phyloP scores from a whole-genome alignment of 208 protist species.

The Leishmania martiniquensis region DNA sequence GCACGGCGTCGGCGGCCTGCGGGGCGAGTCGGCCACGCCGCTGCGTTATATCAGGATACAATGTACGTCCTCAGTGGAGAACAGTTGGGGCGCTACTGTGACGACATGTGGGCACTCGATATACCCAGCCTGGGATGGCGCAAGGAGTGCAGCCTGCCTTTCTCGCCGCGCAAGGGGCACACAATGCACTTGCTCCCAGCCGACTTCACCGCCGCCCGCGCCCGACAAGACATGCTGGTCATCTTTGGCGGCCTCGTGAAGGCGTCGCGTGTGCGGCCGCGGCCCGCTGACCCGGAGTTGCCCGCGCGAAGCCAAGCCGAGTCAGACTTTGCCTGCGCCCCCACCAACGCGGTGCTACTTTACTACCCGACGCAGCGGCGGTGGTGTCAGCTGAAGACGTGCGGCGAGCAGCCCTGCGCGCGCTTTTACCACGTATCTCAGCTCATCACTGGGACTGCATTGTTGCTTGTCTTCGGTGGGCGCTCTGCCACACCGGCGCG shows the following conservation, averaged over 20 bases:
- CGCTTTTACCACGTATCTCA: slow-evolving; percentile 56
- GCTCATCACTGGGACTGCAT: slow-evolving; percentile 41
- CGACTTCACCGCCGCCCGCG: slow-evolving; percentile 32
- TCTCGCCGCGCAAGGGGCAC: slow-evolving; percentile 49
- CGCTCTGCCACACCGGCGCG: slow-evolving; percentile 22
- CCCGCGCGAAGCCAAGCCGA: slow-evolving; percentile 16
- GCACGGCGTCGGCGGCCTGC: slow-evolving; percentile 13
- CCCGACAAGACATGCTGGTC: slow-evolving; percentile 43
- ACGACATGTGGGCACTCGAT: slow-evolving; percentile 53
- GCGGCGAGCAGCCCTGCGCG: slow-evolving; percentile 35
- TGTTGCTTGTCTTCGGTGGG: slow-evolving; percentile 64
- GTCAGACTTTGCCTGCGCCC: slow-evolving; percentile 22
- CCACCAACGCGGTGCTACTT: slow-evolving; percentile 37
- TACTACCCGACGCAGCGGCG: slow-evolving; percentile 32
- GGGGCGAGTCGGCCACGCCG: slow-evolving; percentile 48
- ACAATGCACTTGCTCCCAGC: slow-evolving; percentile 48
- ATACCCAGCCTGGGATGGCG: slow-evolving; percentile 27
- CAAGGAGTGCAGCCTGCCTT: slow-evolving; percentile 34
- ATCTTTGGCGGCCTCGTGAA: slow-evolving; percentile 48
- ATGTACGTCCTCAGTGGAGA: slow-evolving; percentile 61
- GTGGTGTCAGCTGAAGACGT: slow-evolving; percentile 46
- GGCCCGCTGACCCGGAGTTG: slow-evolving; percentile 30
- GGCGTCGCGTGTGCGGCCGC: slow-evolving; percentile 21
- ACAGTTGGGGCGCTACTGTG: slow-evolving; percentile 29
- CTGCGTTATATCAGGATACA: slow-evolving; percentile 30